A percentile compares a stretch with the other conserved stretches of the same genome.
Evolutionary conservation across 176 grass and related monocot genomes (phyloP).

Genomic region (Zoysia japonica): DNA sequence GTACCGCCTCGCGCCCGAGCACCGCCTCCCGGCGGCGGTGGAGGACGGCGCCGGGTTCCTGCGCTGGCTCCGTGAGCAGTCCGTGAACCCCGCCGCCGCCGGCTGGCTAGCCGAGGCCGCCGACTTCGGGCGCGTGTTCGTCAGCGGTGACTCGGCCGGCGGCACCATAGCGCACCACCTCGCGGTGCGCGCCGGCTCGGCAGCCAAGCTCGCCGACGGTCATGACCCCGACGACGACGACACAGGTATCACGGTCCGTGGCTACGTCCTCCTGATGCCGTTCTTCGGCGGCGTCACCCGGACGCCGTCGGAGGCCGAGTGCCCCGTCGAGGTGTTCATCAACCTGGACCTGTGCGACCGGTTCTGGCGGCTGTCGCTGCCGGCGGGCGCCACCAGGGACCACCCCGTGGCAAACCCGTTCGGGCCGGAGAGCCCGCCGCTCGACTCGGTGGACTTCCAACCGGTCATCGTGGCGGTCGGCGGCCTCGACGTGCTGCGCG

Average conservation of each 20-base stretch:
- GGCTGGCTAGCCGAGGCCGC: constrained; percentile 56
- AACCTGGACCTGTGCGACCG: constrained; percentile 59
- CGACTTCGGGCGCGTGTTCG: constrained; percentile 63
- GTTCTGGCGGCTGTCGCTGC: constrained; percentile 89
- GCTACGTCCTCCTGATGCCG: constrained; percentile 72
- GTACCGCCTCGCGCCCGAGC: constrained; percentile 83
- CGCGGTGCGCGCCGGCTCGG: constrained; percentile 36
- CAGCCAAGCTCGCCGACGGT: not conserved
- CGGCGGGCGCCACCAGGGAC: constrained; percentile 57
- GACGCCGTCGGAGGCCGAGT: constrained; percentile 62
- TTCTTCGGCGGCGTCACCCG: constrained; percentile 70
- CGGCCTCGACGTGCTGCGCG: constrained; percentile 61
- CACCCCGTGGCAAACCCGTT: constrained; percentile 79
- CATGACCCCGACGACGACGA: not conserved
- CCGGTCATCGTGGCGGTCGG: constrained; percentile 67
- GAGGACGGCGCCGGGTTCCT: constrained; percentile 51
- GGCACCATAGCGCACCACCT: constrained; percentile 78
- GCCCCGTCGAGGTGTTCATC: constrained; percentile 53
- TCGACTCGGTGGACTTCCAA: constrained; percentile 44
- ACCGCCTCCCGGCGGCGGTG: constrained; percentile 63
- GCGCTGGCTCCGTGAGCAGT: constrained; percentile 37
- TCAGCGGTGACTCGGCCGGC: constrained; percentile 83
- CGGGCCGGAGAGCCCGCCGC: constrained; percentile 53
- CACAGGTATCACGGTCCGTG: not conserved
- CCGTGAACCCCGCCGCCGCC: not conserved